phyloP scores from a whole-genome alignment of 2,329 filamentous ascomycete genomes.

The Didymella segeticola region DNA sequence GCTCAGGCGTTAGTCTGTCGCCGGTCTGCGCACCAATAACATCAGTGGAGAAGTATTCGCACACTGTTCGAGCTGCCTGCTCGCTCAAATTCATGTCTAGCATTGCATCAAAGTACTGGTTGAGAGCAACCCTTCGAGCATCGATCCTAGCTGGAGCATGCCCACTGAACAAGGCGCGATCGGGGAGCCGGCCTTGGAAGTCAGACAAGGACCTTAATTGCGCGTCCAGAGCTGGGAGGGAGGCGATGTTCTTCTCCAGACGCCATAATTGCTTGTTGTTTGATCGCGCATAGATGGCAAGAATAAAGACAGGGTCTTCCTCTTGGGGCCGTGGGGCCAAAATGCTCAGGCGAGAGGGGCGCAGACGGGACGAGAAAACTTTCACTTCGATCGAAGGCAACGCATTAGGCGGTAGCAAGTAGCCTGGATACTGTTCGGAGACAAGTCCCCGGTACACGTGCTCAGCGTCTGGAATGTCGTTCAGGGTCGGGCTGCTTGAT shows the following conservation, averaged over 20 bases:
- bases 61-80: slow-evolving; percentile 77
- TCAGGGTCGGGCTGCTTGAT: slow-evolving; percentile 31
- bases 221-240: slow-evolving; percentile 81
- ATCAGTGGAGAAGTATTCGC: slow-evolving; percentile 80
- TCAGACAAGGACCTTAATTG: slow-evolving; percentile 75
- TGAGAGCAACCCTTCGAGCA: slow-evolving; percentile 78
- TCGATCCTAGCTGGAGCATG: slow-evolving; percentile 95
- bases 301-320: slow-evolving; percentile 91
- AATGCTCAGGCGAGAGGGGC: slow-evolving; percentile 85
- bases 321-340: slow-evolving; percentile 80
- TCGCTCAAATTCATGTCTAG: slow-evolving; percentile 84
- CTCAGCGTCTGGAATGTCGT: slow-evolving; percentile 47
- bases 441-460: slow-evolving; percentile 78
- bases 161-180: slow-evolving; percentile 84
- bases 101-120: slow-evolving; percentile 84
- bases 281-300: slow-evolving; percentile 81
- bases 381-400: slow-evolving; percentile 83
- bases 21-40: slow-evolving; percentile 65
- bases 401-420: slow-evolving; percentile 86
- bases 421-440: slow-evolving; percentile 84
- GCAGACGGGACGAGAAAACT: slow-evolving; percentile 93
- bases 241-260: slow-evolving; percentile 87
- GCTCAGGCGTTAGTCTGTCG: slow-evolving; percentile 64
- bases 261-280: slow-evolving; percentile 86
- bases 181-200: slow-evolving; percentile 79